Evolutionary conservation across 257 asterid genomes (phyloP), one percentile per base, ranked within the genome.

Genomic region (Parsonsia alboflavescens): DNA sequence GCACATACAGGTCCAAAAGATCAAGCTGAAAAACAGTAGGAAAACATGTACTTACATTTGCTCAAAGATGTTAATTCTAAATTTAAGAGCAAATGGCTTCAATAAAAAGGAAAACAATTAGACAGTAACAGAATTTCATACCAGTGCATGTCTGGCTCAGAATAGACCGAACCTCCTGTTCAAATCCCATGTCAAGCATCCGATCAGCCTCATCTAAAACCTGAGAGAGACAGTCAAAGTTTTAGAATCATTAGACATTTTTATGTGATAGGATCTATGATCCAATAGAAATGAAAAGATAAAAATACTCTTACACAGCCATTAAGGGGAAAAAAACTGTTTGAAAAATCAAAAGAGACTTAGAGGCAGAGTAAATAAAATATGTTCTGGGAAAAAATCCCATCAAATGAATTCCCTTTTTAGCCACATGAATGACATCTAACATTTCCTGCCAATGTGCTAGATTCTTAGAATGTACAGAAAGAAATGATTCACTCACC

Each of bases 171-270:
- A 95, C 99, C 77, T 93, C 97, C 19, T 96, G 99, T 80, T 95
- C 99, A 88, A 95, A 95, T 78, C 99, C 99, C 97, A 95, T 87
- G 82, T 95, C 99, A 76, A 95, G 99, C 99, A 95, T 95, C 46
- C 99, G 92, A 83, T 95, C 99, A 87, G 99, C 99, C 86, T 95
- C 99, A 75, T 95, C 99, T 53, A 95, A 86, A 45, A 95, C 98
- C 99, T 95, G 81, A 54, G 26, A 72, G 26, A 42, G 62, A 66
- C 61, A 56, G 50, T 24, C 48, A 53, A 56, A 5, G n/a, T 7
- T 68, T 67, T 57, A 66, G 48, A 68, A 66, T 69, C 66, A 33
- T 15, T 30, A 7, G 1, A 15, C 21, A 4, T 65, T 7, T 42
- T 45, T 6, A 26, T 59, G 41, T 26, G 11, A 22, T 54, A 73